Conservation (phyloP, 371 early-diverging fungal species). For the Mucor racemosus region DNA sequence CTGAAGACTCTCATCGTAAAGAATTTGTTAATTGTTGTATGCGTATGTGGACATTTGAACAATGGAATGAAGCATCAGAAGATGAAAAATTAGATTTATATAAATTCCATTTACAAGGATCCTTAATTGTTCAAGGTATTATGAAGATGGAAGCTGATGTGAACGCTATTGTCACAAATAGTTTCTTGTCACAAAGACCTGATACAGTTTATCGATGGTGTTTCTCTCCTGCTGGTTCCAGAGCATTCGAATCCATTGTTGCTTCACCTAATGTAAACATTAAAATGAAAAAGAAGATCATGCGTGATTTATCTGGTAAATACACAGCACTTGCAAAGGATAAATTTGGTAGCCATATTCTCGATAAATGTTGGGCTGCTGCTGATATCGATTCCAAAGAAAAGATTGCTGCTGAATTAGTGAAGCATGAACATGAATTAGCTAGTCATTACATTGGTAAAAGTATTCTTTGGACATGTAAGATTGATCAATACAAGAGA, state of each 20-base stretch:
- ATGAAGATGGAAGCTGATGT: constrained; percentile 69
- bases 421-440: constrained; percentile 59
- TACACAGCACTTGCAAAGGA: constrained; percentile 70
- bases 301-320: constrained; percentile 60
- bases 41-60: constrained; percentile 62
- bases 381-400: constrained; percentile 77
- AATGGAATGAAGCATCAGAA: constrained; percentile 41
- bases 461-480: constrained; percentile 79
- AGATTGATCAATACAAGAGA: constrained; percentile 76
- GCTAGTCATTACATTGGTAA: constrained; percentile 73
- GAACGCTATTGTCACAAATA: constrained; percentile 61
- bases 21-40: constrained; percentile 65
- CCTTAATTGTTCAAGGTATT: constrained; percentile 72
- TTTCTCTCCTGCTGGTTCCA: constrained; percentile 72
- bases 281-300: constrained; percentile 70
- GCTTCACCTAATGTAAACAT: constrained; percentile 55
- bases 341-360: constrained; percentile 79
- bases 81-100: constrained; percentile 46
- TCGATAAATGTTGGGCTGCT: constrained; percentile 79
- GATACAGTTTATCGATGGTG: constrained; percentile 64
- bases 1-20: constrained; percentile 51
- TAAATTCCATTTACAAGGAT: constrained; percentile 73
- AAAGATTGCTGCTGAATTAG: constrained; percentile 71
- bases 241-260: constrained; percentile 75
- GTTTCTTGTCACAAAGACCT: constrained; percentile 63